Percentiles rank a stretch among this genome's conserved stretches.
Conservation (phyloP, 345 rosid genomes). For the Populus alba region DNA sequence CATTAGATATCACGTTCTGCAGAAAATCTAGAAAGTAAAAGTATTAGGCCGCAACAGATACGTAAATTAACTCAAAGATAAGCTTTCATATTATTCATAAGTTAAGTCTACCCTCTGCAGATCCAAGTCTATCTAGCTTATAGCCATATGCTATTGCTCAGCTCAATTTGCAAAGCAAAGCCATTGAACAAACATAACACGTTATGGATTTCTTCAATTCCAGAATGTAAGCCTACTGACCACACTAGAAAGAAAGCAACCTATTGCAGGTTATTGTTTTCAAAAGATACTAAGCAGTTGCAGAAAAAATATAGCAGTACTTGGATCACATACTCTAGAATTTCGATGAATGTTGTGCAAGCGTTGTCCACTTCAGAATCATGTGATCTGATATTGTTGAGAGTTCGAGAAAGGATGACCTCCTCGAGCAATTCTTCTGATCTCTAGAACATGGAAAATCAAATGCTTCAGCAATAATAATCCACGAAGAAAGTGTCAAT, state of each 20-base stretch:
- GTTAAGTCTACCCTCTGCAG: not conserved
- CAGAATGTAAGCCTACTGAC: not conserved
- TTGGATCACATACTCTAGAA: conserved; percentile 65
- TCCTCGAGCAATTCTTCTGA: conserved; percentile 95
- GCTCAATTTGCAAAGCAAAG: not conserved
- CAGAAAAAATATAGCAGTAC: not conserved
- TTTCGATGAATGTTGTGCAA: conserved; percentile 66
- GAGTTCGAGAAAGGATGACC: conserved; percentile 75
- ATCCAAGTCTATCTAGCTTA: not conserved
- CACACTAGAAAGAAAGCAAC: not conserved
- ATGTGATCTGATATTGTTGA: conserved; percentile 53
- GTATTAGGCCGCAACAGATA: not conserved
- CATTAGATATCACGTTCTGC: not conserved
- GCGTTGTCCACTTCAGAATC: conserved; percentile 35
- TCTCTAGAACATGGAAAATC: conserved; percentile 54
- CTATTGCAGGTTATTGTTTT: conserved; percentile 3
- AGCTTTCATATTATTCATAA: conserved; percentile 1
- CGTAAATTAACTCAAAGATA: not conserved
- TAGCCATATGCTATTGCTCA: not conserved
- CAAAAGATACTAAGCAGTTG: not conserved
- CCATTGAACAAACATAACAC: not conserved
- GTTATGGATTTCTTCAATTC: not conserved
- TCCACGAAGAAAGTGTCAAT: not conserved
- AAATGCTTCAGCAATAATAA: conserved; percentile 17
- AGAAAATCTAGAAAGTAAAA: not conserved